Evolutionary conservation across 2,329 filamentous ascomycete genomes (phyloP), one percentile per base, ranked within the genome.

Genomic region (Trichoderma sp.): DNA sequence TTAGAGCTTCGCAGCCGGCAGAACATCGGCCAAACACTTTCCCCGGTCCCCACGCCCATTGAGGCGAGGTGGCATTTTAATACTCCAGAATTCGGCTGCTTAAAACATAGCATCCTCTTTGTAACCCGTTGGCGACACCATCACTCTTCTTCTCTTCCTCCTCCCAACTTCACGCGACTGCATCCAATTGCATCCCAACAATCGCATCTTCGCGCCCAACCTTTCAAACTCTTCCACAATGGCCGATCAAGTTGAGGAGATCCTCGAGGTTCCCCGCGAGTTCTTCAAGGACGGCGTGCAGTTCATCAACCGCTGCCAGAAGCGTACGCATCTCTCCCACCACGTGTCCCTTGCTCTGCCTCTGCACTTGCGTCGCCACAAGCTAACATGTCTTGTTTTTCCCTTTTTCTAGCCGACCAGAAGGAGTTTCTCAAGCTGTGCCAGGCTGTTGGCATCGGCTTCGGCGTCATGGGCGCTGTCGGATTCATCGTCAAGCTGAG

Each of bases 401-500:
- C 7, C 7, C 9, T n/a, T 20, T 32, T 17, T 47, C 23, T 67
- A 83, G 82, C 82, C 70, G 83, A 85, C 68, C 78, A 80, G 74
- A 80, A 81, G 74, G 83, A 85, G 76, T 85, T 84, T 74, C 76
- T 83, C 68, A 81, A 82, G 74, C 80, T 85, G 71, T 84, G 82
- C 79, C 84, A 86, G 82, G 90, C 90, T 73, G 90, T 92, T 73
- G 90, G 90, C 72, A 86, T 91, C 74, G 90, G 90, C 72, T 92
- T 92, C 82, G 81, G 92, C 74, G 87, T 92, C 81, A 92, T 91
- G 90, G 90, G 90, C 74, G 88, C 88, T 62, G 90, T 92, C 71
- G 90, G 90, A 74, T 92, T 91, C 82, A 81, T 92, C 74, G 89
- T 92, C 79, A 92, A 92, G 86, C 85, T 92, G 78, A 90, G 88